Percentiles rank a stretch among this genome's conserved stretches.
phyloP scores from a whole-genome alignment of 345 rosid species.

The Mallotus nudiflorus region DNA sequence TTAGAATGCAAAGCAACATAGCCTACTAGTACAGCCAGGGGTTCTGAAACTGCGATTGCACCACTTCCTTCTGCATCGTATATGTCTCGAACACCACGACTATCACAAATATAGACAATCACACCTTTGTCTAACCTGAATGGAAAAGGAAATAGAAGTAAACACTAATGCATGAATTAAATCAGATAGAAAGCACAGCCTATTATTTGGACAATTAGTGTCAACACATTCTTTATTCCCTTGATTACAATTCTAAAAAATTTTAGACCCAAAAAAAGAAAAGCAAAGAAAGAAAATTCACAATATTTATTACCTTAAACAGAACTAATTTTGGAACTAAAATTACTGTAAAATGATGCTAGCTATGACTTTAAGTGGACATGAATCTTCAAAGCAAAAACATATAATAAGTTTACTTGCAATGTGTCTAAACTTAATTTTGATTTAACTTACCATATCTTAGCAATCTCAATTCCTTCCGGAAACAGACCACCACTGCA shows the following conservation, averaged over 20 bases:
- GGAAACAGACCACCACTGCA: conserved; percentile 98
- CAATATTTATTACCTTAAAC: not conserved
- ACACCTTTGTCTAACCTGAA: conserved; percentile 96
- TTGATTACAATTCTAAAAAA: not conserved
- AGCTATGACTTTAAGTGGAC: too few species aligned
- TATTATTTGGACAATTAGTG: not conserved
- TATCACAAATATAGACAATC: conserved; percentile 87
- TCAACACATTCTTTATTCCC: not conserved
- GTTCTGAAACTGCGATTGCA: conserved; percentile 76
- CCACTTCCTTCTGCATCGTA: conserved; percentile 88
- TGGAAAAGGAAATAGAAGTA: conserved; percentile 9
- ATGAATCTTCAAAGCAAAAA: not conserved
- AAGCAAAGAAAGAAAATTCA: not conserved
- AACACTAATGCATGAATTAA: not conserved
- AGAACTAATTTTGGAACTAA: not conserved
- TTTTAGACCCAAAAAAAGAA: not conserved
- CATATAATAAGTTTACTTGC: not conserved
- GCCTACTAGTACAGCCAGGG: conserved; percentile 78
- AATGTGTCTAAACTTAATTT: not conserved
- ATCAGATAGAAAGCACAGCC: not conserved
- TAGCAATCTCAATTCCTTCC: conserved; percentile 95
- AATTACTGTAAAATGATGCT: not conserved
- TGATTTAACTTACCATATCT: conserved; percentile 65
- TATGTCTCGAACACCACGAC: conserved; percentile 81
- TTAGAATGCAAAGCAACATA: not conserved